phyloP scores from a whole-genome alignment of 2,329 filamentous ascomycete genomes.

The Hypocrella siamensis region DNA sequence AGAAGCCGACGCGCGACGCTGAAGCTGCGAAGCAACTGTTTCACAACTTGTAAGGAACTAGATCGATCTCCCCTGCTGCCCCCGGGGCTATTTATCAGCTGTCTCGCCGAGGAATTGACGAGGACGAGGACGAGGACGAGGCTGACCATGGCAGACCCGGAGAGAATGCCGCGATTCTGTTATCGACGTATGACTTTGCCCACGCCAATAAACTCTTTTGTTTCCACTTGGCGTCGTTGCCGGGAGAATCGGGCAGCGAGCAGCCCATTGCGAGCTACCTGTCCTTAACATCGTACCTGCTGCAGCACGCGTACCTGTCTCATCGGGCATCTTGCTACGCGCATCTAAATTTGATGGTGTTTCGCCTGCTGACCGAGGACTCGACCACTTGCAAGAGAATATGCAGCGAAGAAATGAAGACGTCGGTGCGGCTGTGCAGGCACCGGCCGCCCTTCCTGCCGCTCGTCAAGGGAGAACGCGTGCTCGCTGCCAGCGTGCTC shows the following conservation, averaged over 20 bases:
- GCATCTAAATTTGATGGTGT: slow-evolving; percentile 68
- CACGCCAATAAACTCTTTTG: slow-evolving; percentile 94
- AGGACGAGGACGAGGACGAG: no score
- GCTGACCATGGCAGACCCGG: slow-evolving; percentile 44
- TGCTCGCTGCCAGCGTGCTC: slow-evolving; percentile 60
- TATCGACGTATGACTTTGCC: slow-evolving; percentile 84
- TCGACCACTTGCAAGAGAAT: slow-evolving; percentile 66
- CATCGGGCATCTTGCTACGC: slow-evolving; percentile 65
- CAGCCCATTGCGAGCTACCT: slow-evolving; percentile 68
- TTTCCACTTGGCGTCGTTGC: slow-evolving; percentile 57
- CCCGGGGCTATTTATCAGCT: no score
- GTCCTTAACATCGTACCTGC: slow-evolving; percentile 79
- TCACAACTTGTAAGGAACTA: slow-evolving; percentile 48
- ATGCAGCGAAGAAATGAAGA: slow-evolving; percentile 63
- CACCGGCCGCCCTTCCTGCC: slow-evolving; percentile 81
- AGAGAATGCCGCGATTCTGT: slow-evolving; percentile 60
- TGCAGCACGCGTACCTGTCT: slow-evolving; percentile 85
- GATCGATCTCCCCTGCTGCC: background rate
- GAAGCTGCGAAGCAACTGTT: slow-evolving; percentile 78
- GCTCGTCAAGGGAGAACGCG: slow-evolving; percentile 52
- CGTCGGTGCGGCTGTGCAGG: slow-evolving; percentile 67
- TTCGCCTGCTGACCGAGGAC: slow-evolving; percentile 81
- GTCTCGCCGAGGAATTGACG: no score
- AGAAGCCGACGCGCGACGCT: slow-evolving; percentile 43
- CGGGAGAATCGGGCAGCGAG: slow-evolving; percentile 49